These are phyloP conservation scores for Stagonosporopsis cucurbitacearum DNA, from an alignment of 2,329 filamentous ascomycete genomes.

Conservation along the genomic window DNA sequence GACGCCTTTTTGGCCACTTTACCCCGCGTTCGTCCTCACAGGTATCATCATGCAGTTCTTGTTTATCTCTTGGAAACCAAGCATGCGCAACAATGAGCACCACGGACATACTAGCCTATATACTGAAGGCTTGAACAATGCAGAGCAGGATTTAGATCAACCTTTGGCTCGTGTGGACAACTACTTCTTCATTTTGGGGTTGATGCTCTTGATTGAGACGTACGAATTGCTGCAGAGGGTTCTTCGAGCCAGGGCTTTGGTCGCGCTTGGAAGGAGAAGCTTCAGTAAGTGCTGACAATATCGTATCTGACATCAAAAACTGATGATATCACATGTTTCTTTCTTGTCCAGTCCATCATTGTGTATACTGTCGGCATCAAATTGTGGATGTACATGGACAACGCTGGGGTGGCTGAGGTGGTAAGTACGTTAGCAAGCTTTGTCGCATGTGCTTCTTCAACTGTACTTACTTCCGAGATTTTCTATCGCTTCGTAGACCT, in stretches of 20 bases:
- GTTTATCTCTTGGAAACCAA: constrained; percentile 51
- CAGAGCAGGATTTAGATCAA: constrained; percentile 40
- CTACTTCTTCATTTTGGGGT: constrained; percentile 53
- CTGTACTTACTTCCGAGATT: constrained; percentile 32
- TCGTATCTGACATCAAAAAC: not conserved
- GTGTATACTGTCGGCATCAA: constrained; percentile 54
- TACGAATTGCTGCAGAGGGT: constrained; percentile 46
- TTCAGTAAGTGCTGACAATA: constrained; percentile 48
- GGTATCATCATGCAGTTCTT: constrained; percentile 53
- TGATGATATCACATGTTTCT: constrained; percentile 45
- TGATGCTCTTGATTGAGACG: constrained; percentile 52
- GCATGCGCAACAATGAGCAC: constrained; percentile 47
- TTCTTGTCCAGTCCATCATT: constrained; percentile 51
- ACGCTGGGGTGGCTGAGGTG: constrained; percentile 16
- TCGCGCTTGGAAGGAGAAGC: constrained; percentile 51
- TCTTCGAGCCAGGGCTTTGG: constrained; percentile 45
- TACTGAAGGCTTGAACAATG: constrained; percentile 47
- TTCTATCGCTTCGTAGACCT: constrained; percentile 43
- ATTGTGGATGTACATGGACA: constrained; percentile 51
- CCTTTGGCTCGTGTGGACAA: constrained; percentile 52
- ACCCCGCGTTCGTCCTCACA: constrained; percentile 37
- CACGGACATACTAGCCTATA: constrained; percentile 53
- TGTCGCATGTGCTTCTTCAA: constrained; percentile 29
- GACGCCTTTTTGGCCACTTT: constrained; percentile 43
- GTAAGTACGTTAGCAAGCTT: constrained; percentile 33